Conservation (phyloP, 1,284 basidiomycete genomes). For the Cystobasidium sp. region DNA sequence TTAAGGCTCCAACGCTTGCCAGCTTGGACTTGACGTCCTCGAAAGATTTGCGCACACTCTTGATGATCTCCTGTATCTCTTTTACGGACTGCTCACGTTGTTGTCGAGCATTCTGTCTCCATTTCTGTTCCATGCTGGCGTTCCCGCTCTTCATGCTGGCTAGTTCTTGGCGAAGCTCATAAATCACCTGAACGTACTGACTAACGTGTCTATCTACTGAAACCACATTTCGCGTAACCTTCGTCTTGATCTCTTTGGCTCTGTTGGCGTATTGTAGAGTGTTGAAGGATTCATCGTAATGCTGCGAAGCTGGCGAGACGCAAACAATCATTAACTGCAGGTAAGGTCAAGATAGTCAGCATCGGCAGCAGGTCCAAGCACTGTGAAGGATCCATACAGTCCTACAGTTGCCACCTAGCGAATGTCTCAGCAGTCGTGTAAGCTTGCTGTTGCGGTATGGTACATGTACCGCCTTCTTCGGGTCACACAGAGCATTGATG, state of each 20-base stretch:
- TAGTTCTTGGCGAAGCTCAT: conserved; percentile 48
- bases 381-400: conserved; percentile 67
- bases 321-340: conserved; percentile 71
- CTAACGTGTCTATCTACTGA: conserved; percentile 91
- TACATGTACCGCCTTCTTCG: conserved; percentile 78
- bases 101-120: conserved; percentile 44
- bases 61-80: conserved; percentile 37
- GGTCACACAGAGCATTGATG: conserved; percentile 93
- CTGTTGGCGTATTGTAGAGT: conserved; percentile 94
- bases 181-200: conserved; percentile 69
- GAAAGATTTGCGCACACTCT: conserved; percentile 22
- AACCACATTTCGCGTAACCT: conserved; percentile 84
- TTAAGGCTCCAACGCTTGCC: background rate
- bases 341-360: background rate
- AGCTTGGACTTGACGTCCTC: conserved; percentile 21
- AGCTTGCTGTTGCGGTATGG: conserved; percentile 97
- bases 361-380: background rate
- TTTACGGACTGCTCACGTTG: conserved; percentile 39
- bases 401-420: conserved; percentile 94
- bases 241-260: conserved; percentile 95
- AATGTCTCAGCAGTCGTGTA: conserved; percentile 92
- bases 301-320: conserved; percentile 86
- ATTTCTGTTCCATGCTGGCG: conserved; percentile 23
- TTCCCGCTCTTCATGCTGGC: conserved; percentile 42
- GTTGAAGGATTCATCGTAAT: conserved; percentile 97